A percentile compares a stretch with the other conserved stretches of the same genome.
Evolutionary conservation across 2,329 filamentous ascomycete genomes (phyloP).

Genomic region (Aureobasidium sp.): DNA sequence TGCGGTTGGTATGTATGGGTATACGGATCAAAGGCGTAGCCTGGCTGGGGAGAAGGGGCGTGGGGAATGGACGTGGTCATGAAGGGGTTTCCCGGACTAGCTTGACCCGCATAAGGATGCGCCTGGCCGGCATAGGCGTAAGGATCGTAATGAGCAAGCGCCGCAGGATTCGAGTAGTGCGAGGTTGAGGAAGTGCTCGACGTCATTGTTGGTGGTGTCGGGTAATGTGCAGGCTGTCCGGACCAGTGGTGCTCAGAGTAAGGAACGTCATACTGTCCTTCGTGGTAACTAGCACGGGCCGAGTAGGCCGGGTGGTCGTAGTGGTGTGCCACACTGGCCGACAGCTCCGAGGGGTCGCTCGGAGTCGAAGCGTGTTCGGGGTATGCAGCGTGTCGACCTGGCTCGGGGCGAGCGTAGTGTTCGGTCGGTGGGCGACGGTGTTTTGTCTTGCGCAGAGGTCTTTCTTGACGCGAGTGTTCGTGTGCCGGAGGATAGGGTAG

Average conservation of each 20-base stretch:
- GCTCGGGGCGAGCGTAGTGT: slow-evolving; percentile 17
- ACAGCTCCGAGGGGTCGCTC: slow-evolving; percentile 27
- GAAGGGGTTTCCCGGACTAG: slow-evolving; percentile 21
- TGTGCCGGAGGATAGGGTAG: slow-evolving; percentile 13
- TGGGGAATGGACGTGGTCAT: slow-evolving; percentile 11
- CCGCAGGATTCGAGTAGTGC: neutral
- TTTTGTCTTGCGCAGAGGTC: slow-evolving; percentile 16
- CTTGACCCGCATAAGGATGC: slow-evolving; percentile 26
- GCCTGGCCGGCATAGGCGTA: slow-evolving; percentile 20
- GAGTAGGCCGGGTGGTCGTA: slow-evolving; percentile 14
- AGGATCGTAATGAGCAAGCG: slow-evolving; percentile 15
- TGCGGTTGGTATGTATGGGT: neutral
- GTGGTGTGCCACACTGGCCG: slow-evolving; percentile 33
- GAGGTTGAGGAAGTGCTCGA: slow-evolving; percentile 18
- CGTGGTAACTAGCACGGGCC: slow-evolving; percentile 27
- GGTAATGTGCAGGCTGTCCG: slow-evolving; percentile 25
- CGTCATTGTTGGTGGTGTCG: slow-evolving; percentile 31
- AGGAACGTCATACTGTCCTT: slow-evolving; percentile 12
- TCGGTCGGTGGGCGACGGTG: slow-evolving; percentile 11
- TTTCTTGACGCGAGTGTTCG: neutral
- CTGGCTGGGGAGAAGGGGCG: neutral
- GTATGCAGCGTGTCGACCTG: slow-evolving; percentile 19
- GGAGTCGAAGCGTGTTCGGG: slow-evolving; percentile 20
- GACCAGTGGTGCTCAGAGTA: slow-evolving; percentile 18
- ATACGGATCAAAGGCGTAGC: slow-evolving; percentile 16